These are phyloP conservation scores for Aegilops speltoides DNA, from an alignment of 176 grass and related monocot genomes.

Conservation along the genomic window DNA sequence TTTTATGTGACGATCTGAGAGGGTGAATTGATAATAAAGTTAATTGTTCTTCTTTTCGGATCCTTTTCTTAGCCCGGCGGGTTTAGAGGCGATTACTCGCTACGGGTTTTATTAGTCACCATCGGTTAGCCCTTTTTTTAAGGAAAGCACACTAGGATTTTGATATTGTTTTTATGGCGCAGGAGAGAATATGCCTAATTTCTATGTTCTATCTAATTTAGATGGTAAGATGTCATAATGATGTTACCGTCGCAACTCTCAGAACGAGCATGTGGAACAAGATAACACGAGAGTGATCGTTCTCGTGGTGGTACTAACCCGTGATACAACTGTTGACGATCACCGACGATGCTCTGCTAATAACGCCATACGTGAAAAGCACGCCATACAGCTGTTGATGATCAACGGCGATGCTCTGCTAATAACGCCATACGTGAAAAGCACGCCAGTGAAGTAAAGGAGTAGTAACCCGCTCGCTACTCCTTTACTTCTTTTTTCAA, in stretches of 20 bases:
- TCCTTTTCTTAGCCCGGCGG: slow-evolving; percentile 21
- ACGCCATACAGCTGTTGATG: no score
- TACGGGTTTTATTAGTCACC: neutral
- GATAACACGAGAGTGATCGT: neutral
- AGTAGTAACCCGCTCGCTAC: no score
- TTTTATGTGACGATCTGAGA: neutral
- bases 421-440: neutral
- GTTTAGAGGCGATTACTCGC: slow-evolving; percentile 2
- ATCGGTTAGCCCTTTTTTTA: neutral
- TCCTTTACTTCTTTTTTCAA: no score
- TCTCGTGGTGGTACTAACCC: no score
- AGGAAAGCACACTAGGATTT: neutral
- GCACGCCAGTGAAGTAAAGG: neutral
- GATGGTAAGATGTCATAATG: neutral
- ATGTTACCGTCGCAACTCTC: neutral
- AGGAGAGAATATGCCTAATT: neutral
- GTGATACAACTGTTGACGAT: no score
- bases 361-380: neutral
- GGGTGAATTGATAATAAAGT: neutral
- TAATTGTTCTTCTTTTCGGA: neutral
- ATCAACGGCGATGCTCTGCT: no score
- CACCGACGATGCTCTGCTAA: no score
- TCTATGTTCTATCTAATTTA: neutral
- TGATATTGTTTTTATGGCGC: neutral
- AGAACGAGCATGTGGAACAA: neutral